Base-by-base conservation (phyloP, 306 rosid species). In the Hippophae rhamnoides region DNA sequence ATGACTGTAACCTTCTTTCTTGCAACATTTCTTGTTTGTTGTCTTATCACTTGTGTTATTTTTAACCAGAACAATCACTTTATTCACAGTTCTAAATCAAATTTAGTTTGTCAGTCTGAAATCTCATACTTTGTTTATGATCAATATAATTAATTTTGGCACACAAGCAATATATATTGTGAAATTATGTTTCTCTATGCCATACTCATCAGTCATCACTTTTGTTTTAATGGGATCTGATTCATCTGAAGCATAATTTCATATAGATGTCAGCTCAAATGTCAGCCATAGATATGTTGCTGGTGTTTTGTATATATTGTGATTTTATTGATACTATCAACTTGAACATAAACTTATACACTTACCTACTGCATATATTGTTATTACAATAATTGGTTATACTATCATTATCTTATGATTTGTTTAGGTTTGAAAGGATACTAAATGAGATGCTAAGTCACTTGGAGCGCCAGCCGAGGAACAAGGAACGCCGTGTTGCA, bases 391-490 rank as follows among this genome's bases (percentile, higher is more conserved):
- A 41, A 18, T 42, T 45, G 23, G 42, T 64, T 14, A 57, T 11
- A 54, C 43, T 57, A 46, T 9, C 7, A 12, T 56, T 51, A 47
- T 26, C 41, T 23, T 41, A 1, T 12, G 18, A 50, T 47, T 41
- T 63, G 54, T 54, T 46, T 65, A 92, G 98, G 98, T 81, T 76
- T 80, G 98, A 92, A 68, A 85, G 71, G 73, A 75, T 92, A 66
- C 77, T 92, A 44, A 85, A 61, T 60, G 98, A 92, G 78, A 87
- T 92, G 95, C 69, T 92, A 63, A 79, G 85, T 78, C 98, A 92
- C 78, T 72, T 92, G 82, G 98, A 92, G 77, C 93, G 98, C 63
- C 95, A 79, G 62, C 95, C 98, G 50, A 81, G 83, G 63, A 82
- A 85, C 76, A 87, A 72, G 82, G 95, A 92, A 54, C 95, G 95